Percentiles rank a stretch among this genome's conserved stretches.
Conservation (phyloP, 192 early-diverging fungal species). For the Hyaloraphidium curvatum region DNA sequence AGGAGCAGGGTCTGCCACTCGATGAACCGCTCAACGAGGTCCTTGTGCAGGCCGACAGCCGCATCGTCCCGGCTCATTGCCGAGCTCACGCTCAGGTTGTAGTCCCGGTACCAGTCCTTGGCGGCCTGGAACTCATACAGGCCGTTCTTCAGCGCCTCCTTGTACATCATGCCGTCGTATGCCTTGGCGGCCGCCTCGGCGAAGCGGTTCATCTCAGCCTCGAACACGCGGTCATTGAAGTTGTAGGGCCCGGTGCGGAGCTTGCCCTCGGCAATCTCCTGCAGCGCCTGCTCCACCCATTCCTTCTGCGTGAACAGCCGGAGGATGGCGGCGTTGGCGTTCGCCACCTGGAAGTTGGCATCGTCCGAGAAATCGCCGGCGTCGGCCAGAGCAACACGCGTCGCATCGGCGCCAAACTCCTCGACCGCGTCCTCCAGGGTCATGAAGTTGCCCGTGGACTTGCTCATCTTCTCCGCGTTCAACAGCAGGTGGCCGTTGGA, state of each 20-base stretch:
- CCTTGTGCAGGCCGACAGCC: slow-evolving; percentile 66
- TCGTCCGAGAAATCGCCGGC: slow-evolving; percentile 92
- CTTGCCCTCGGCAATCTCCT: slow-evolving; percentile 21
- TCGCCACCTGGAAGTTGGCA: slow-evolving; percentile 93
- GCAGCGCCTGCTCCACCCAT: slow-evolving; percentile 17
- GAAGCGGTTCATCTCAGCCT: slow-evolving; percentile 66
- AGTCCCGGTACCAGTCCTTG: slow-evolving; percentile 74
- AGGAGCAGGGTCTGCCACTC: slow-evolving; percentile 67
- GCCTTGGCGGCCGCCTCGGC: slow-evolving; percentile 41
- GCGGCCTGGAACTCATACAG: slow-evolving; percentile 78
- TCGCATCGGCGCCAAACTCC: slow-evolving; percentile 90
- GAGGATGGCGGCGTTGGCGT: slow-evolving; percentile 87
- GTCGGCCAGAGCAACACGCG: slow-evolving; percentile 84
- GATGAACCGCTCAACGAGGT: slow-evolving; percentile 65
- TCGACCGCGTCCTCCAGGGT: slow-evolving; percentile 57
- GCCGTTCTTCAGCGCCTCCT: slow-evolving; percentile 75
- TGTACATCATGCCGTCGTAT: slow-evolving; percentile 67
- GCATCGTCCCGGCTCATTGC: slow-evolving; percentile 9
- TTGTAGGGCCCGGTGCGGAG: slow-evolving; percentile 31
- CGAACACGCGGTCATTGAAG: slow-evolving; percentile 82
- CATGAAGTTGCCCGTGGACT: slow-evolving; percentile 92
- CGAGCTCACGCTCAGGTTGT: slow-evolving; percentile 10
- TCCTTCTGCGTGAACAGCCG: slow-evolving; percentile 72
- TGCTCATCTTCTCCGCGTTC: slow-evolving; percentile 95
- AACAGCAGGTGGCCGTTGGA: slow-evolving; percentile 89